These are phyloP conservation scores for Ophiostoma montium DNA, from an alignment of 2,329 filamentous ascomycete species.

Conservation along the genomic window DNA sequence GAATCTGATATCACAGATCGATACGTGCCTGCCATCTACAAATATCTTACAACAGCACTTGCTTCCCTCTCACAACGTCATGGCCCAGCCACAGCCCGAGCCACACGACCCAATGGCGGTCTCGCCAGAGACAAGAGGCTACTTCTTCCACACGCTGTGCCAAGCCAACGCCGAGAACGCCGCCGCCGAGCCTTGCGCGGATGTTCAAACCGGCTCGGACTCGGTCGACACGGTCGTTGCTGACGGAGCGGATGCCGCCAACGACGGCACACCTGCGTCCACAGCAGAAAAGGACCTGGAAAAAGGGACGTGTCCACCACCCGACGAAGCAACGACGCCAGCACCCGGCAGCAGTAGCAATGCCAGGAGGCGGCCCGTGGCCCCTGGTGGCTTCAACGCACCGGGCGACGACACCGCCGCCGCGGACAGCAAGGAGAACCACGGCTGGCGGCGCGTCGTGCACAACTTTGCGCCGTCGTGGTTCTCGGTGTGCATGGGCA, in stretches of 20 bases:
- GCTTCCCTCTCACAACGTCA: neutral
- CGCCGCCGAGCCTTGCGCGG: neutral
- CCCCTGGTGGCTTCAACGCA: too few relatives aligned
- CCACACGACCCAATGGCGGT: neutral
- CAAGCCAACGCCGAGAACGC: slow-evolving; percentile 4
- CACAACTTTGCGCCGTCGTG: slow-evolving; percentile 34
- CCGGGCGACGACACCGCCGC: neutral
- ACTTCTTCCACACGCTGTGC: slow-evolving; percentile 5
- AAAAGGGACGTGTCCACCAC: too few relatives aligned
- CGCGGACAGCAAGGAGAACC: slow-evolving; percentile 9
- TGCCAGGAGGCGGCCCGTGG: neutral
- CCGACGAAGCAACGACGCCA: neutral
- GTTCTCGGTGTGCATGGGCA: slow-evolving; percentile 47
- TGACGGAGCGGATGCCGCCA: neutral
- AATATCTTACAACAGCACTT: neutral
- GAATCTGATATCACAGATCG: neutral
- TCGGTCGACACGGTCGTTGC: neutral
- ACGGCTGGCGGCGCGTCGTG: slow-evolving; percentile 23
- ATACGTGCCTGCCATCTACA: neutral
- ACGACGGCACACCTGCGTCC: neutral
- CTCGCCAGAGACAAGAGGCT: neutral
- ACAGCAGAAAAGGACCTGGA: neutral
- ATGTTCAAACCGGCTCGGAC: neutral
- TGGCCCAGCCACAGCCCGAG: neutral
- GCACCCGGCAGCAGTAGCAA: neutral